phyloP scores from a whole-genome alignment of 2,329 filamentous ascomycete species.

The Akanthomyces dipterigenus region DNA sequence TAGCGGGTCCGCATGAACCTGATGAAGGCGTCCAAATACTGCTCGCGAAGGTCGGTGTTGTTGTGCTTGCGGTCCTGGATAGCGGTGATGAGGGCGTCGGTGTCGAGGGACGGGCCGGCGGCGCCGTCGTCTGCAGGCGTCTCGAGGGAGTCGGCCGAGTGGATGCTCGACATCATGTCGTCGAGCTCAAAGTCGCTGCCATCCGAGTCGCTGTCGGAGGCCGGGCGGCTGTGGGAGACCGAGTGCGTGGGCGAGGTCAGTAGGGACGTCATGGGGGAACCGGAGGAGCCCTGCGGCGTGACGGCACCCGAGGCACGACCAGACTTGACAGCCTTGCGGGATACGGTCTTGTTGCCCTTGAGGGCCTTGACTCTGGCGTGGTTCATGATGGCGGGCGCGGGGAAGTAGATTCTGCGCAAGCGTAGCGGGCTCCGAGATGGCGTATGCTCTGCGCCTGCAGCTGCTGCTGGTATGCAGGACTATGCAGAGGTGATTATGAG shows the following conservation, averaged over 20 bases:
- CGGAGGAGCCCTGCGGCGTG: conserved; percentile 41
- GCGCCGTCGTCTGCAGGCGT: conserved; percentile 41
- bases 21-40: conserved; percentile 27
- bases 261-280: conserved; percentile 51
- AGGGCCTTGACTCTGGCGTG: conserved; percentile 63
- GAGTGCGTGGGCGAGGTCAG: conserved; percentile 53
- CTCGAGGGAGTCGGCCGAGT: conserved; percentile 37
- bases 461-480: neutral
- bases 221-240: conserved; percentile 52
- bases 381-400: conserved; percentile 40
- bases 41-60: conserved; percentile 62
- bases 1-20: conserved; percentile 48
- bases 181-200: conserved; percentile 33
- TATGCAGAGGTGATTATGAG: neutral
- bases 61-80: conserved; percentile 71
- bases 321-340: conserved; percentile 57
- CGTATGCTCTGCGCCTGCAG: conserved; percentile 11
- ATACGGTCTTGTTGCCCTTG: conserved; percentile 64
- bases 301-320: conserved; percentile 50
- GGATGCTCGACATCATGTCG: conserved; percentile 37
- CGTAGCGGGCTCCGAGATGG: neutral
- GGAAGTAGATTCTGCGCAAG: neutral
- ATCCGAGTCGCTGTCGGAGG: conserved; percentile 51
- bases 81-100: conserved; percentile 58
- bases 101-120: conserved; percentile 51